Evolutionary conservation across 1,139 yeast genomes (phyloP).

Genomic region (Suhomyces yuchorum): DNA sequence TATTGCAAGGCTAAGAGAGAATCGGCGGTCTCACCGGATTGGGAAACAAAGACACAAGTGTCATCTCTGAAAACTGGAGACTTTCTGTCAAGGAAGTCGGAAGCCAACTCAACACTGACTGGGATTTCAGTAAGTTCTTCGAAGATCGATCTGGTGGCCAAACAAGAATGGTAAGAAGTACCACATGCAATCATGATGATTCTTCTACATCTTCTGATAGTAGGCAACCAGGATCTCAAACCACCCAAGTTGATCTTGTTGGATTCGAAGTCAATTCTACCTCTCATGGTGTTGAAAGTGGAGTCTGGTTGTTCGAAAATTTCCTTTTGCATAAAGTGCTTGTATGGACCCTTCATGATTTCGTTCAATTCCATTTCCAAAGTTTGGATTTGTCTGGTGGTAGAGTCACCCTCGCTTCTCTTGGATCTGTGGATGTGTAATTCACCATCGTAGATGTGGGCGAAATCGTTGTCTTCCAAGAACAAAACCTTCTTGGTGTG

Average conservation of each 20-base stretch:
- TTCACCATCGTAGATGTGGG: conserved; percentile 97
- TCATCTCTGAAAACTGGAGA: conserved; percentile 98
- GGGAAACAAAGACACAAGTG: conserved; percentile 96
- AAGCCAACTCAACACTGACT: conserved; percentile 92
- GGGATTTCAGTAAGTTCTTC: conserved; percentile 98
- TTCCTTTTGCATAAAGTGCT: conserved; percentile 98
- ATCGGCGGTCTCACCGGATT: conserved; percentile 99
- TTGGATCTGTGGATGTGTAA: conserved; percentile 96
- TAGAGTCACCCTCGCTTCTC: conserved; percentile 85
- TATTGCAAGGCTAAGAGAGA: conserved; percentile 95
- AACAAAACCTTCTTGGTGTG: conserved; percentile 96
- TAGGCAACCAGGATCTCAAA: conserved; percentile 76
- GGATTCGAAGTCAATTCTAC: conserved; percentile 91
- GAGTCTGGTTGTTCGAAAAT: conserved; percentile 99
- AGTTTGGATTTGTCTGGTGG: conserved; percentile 94
- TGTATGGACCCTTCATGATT: conserved; percentile 96
- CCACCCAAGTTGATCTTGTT: conserved; percentile 86
- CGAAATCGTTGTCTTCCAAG: conserved; percentile 97
- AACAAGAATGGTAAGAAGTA: conserved; percentile 96
- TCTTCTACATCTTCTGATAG: conserved; percentile 93
- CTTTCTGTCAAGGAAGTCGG: conserved; percentile 93
- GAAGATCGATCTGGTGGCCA: conserved; percentile 94
- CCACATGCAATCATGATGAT: conserved; percentile 99
- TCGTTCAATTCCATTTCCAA: conserved; percentile 96
- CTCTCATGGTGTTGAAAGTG: conserved; percentile 98